Base-by-base conservation (phyloP, 2,329 filamentous ascomycete genomes). In the Hymenoscyphus occultus region DNA sequence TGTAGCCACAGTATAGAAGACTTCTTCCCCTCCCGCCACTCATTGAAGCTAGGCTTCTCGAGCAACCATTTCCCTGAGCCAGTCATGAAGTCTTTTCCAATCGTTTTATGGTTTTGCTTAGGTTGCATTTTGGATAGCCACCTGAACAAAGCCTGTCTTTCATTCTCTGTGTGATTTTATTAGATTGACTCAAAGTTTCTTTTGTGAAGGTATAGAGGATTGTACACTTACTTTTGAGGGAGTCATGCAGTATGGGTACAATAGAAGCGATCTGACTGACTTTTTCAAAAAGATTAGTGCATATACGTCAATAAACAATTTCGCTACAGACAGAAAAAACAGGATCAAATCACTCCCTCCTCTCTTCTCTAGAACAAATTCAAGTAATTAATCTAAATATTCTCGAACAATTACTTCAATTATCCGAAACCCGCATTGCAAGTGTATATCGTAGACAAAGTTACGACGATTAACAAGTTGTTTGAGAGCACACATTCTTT, bases 1-100 rank as follows among this genome's bases (percentile, higher is more conserved):
- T 76, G 71, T 12, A 78, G 71, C 75, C 73, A 77, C 32, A 78
- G 64, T 12, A 77, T 72, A 13, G 73, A 74, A 12, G 71, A 77
- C 14, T 61, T 64, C 64, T 71, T 75, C n/a, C 69, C 64, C 22
- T 72, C 65, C 39, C 70, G 70, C 74, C 72, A 77, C 60, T 70
- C 62, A 31, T 61, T 61, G 61, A 75, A 76, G n/a, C 61, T 60
- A 13, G 56, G 62, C 48, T 73, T 65, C 12, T 48, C 31, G 4
- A 72, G 59, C 12, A 74, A 63, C 73, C 69, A 74, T 56, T 67
- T 39, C 10, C 72, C 70, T 9, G 70, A 71, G 35, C 65, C 67
- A 35, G 51, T 3, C 16, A 74, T 63, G 16, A 69, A 40, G 12
- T 62, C 67, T 51, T 68, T 67, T 32, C 56, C 54, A 60, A n/a